Conservation (phyloP, 2,329 filamentous ascomycete genomes). For the Nothophoma quercina region DNA sequence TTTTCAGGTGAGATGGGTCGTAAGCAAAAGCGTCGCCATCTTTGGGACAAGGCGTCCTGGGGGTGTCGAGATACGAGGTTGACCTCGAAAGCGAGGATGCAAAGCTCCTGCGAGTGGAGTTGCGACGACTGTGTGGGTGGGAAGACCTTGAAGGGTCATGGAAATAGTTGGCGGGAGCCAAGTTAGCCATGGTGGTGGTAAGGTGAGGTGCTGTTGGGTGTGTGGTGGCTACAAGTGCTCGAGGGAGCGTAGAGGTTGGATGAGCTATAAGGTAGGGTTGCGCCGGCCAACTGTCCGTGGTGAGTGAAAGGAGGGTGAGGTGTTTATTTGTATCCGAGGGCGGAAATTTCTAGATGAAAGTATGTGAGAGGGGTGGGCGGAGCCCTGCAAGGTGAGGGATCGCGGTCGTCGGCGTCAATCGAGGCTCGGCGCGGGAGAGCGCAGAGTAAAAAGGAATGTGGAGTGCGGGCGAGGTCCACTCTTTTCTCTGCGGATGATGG, state of each 20-base stretch:
- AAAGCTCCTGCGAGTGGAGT: constrained; percentile 39
- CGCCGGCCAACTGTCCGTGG: not conserved
- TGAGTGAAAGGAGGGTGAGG: constrained; percentile 25
- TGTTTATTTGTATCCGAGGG: constrained; percentile 29
- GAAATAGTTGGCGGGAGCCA: constrained; percentile 32
- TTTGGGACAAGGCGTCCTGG: constrained; percentile 42
- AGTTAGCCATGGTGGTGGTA: constrained; percentile 24
- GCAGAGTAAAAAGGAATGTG: constrained; percentile 27
- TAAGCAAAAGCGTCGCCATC: constrained; percentile 51
- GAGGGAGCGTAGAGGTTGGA: constrained; percentile 7
- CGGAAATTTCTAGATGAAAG: constrained; percentile 24
- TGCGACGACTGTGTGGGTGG: constrained; percentile 31
- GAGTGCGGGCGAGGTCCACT: constrained; percentile 17
- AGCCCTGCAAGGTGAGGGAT: constrained; percentile 26
- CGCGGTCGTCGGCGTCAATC: constrained; percentile 34
- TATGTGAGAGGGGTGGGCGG: constrained; percentile 13
- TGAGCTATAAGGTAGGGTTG: constrained; percentile 14
- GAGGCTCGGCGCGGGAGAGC: constrained; percentile 27
- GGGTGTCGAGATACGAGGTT: constrained; percentile 34
- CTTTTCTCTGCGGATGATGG: constrained; percentile 13
- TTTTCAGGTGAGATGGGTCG: constrained; percentile 45
- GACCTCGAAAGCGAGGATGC: constrained; percentile 30
- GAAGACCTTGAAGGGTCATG: constrained; percentile 29
- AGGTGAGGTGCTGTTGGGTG: constrained; percentile 2
- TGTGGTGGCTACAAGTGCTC: constrained; percentile 5